phyloP scores from a whole-genome alignment of 2,329 filamentous ascomycete genomes.

The Stachybotrys chlorohalonatus region DNA sequence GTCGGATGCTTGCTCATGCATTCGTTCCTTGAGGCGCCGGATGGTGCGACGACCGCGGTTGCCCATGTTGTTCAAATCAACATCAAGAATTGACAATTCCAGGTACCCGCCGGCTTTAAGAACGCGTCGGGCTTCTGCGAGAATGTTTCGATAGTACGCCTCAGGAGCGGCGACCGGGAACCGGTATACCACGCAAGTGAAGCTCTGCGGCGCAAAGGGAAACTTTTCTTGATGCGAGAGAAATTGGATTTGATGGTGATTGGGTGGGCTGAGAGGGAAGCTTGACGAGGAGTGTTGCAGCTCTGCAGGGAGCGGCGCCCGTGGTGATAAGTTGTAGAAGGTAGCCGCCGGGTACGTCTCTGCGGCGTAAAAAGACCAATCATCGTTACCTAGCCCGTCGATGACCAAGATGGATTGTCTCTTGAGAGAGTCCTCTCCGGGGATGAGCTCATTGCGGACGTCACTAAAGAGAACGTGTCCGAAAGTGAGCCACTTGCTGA shows the following conservation, averaged over 20 bases:
- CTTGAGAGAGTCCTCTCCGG: constrained; percentile 24
- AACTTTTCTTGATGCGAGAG: constrained; percentile 54
- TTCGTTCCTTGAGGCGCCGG: constrained; percentile 60
- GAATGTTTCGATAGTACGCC: constrained; percentile 57
- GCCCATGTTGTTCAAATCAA: constrained; percentile 78
- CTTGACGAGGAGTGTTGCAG: constrained; percentile 30
- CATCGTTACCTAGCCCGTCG: constrained; percentile 77
- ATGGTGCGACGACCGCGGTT: constrained; percentile 59
- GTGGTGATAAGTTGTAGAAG: constrained; percentile 66
- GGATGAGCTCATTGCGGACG: constrained; percentile 59
- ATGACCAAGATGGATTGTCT: constrained; percentile 63
- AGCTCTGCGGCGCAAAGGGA: constrained; percentile 68
- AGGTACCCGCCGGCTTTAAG: constrained; percentile 70
- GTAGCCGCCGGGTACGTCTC: constrained; percentile 67
- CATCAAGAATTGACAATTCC: constrained; percentile 69
- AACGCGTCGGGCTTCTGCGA: constrained; percentile 69
- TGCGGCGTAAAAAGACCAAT: constrained; percentile 82
- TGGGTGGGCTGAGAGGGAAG: constrained; percentile 51
- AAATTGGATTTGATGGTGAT: constrained; percentile 70
- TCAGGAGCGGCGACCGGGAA: constrained; percentile 66
- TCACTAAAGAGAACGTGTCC: constrained; percentile 78
- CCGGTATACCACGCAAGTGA: constrained; percentile 66
- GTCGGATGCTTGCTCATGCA: constrained; percentile 51
- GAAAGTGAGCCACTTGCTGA: constrained; percentile 82
- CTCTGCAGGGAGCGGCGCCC: constrained; percentile 39